Evolutionary conservation across 106 monocot species (phyloP), one percentile per base, ranked within the genome.

Genomic region (Phalaenopsis aphrodite): DNA sequence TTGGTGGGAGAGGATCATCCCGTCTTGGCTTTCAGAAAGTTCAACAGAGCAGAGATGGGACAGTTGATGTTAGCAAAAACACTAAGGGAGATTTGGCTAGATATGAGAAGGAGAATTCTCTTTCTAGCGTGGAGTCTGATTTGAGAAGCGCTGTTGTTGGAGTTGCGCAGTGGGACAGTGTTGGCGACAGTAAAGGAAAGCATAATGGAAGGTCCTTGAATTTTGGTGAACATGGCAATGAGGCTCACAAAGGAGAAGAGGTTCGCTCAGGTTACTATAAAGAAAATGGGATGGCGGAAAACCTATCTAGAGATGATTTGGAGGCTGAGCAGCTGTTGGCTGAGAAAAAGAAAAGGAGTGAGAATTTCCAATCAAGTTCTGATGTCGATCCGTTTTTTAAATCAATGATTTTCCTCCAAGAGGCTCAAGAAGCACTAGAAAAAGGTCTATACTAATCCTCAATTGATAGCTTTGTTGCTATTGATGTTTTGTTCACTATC

Each of bases 401-500:
- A 42, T 86, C 94, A 9, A 64, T 94, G 56, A 46, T 41, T 75
- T 58, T 85, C 73, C 93, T 99, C n/a, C 87, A 91, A 42, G 89
- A 78, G 42, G 79, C 88, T 58, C 89, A 95, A 56, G 90, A 99
- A 86, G 87, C 91, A 9, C 95, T 99, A 55, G 99, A 93, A 80
- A 87, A 79, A 82, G 99, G 99, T 99, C 82, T 14, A 19, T 49
- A 48, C 48, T 1, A 23, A 24, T 55, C 36, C 49, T 37, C 69
- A 15, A 36, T 69, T 36, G 38, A 19, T 69, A 41, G 69, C 15
- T 69, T 69, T 23, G 14, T 38, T 69, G 4, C 30, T 39, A 15
- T 39, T 69, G 69, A 39, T 36, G 39, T 14, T 39, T 69, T 39
- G 38, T 69, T 69, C 15, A 69, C 12, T 21, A n/a, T 61, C 7